A percentile compares a stretch with the other conserved stretches of the same genome.
Conservation (phyloP, 2,329 filamentous ascomycete species). For the Elsinoe arachidis region DNA sequence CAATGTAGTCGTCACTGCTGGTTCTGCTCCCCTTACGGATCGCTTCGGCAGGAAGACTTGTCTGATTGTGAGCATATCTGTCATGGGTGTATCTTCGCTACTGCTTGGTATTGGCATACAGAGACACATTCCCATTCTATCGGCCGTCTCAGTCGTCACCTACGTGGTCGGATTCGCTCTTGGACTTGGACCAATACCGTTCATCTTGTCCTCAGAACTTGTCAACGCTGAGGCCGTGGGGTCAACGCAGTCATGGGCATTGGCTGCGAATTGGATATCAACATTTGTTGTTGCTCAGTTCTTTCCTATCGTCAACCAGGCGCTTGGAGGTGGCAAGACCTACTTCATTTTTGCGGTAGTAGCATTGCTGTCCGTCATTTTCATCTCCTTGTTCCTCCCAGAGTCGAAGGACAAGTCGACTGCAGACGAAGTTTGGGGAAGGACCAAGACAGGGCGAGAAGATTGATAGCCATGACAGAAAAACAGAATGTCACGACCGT, state of each 20-base stretch:
- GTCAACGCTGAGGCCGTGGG: conserved; percentile 86
- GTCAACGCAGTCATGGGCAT: conserved; percentile 78
- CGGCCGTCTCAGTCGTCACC: conserved; percentile 68
- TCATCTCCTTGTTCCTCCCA: conserved; percentile 64
- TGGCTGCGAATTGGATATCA: conserved; percentile 80
- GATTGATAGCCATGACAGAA: conserved; percentile 6
- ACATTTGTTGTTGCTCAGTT: conserved; percentile 92
- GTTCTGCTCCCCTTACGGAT: conserved; percentile 77
- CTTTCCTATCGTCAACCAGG: conserved; percentile 77
- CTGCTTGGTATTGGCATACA: conserved; percentile 74
- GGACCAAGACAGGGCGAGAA: conserved; percentile 33
- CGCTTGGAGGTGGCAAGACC: conserved; percentile 70
- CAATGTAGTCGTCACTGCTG: conserved; percentile 75
- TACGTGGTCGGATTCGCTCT: conserved; percentile 89
- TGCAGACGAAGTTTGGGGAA: conserved; percentile 85
- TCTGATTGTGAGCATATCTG: conserved; percentile 70
- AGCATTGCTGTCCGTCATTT: conserved; percentile 58
- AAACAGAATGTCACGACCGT: background rate
- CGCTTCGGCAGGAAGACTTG: conserved; percentile 80
- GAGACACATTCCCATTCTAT: conserved; percentile 61
- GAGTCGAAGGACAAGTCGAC: conserved; percentile 82
- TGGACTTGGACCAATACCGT: conserved; percentile 86
- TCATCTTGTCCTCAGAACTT: conserved; percentile 85
- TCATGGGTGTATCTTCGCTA: conserved; percentile 73
- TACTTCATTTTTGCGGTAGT: conserved; percentile 86